Evolutionary conservation across 805 yeast genomes (phyloP).

Genomic region (Ogataea angusta): DNA sequence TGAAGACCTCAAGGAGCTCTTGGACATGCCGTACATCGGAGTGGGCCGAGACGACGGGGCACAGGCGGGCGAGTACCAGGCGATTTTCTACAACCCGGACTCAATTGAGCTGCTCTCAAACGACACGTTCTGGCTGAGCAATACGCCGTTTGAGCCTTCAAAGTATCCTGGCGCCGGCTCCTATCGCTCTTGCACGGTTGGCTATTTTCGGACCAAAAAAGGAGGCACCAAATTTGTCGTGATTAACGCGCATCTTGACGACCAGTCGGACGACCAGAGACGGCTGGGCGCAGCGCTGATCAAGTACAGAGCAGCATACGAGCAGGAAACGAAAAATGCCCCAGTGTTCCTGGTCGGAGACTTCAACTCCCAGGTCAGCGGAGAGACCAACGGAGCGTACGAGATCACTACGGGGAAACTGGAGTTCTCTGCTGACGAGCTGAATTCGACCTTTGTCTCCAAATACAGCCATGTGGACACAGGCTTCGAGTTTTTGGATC

Average conservation of each 20-base stretch:
- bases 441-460: slow-evolving; percentile 23
- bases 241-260: slow-evolving; percentile 52
- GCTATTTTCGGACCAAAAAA: slow-evolving; percentile 28
- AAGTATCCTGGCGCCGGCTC: slow-evolving; percentile 40
- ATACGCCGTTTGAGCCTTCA: slow-evolving; percentile 52
- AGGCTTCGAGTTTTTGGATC: slow-evolving; percentile 30
- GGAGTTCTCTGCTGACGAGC: slow-evolving; percentile 1
- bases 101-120: slow-evolving; percentile 39
- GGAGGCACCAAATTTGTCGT: slow-evolving; percentile 36
- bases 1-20: slow-evolving; percentile 37
- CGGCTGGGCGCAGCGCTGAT: slow-evolving; percentile 43
- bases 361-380: slow-evolving; percentile 50
- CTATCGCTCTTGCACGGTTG: slow-evolving; percentile 38
- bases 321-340: slow-evolving; percentile 29
- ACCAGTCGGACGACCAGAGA: slow-evolving; percentile 44
- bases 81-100: slow-evolving; percentile 39
- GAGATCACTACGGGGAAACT: slow-evolving; percentile 26
- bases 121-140: slow-evolving; percentile 52
- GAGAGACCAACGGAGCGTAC: slow-evolving; percentile 36
- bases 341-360: slow-evolving; percentile 52
- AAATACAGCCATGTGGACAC: slow-evolving; percentile 18
- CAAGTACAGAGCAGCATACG: slow-evolving; percentile 37
- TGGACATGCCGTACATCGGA: slow-evolving; percentile 40
- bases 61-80: slow-evolving; percentile 48
- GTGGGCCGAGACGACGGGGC: slow-evolving; percentile 54